Evolutionary conservation across 1,284 basidiomycete genomes (phyloP), one percentile per base, ranked within the genome.

Genomic region (Ganoderma meredithae): DNA sequence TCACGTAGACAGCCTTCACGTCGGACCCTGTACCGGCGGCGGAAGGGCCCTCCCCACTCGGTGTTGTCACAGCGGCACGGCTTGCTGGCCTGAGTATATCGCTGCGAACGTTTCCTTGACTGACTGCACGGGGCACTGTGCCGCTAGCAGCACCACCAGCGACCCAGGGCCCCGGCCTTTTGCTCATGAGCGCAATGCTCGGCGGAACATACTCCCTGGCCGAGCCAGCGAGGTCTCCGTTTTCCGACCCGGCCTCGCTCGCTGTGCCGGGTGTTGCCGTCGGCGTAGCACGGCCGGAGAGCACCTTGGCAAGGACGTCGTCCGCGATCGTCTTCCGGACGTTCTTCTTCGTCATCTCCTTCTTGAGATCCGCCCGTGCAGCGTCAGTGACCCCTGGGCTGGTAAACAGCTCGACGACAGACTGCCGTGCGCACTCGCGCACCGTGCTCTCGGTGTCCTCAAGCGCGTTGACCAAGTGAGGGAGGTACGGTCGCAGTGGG

Each of bases 391-490:
- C 93, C 1, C 87, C 87, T 0, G 94, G 87, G 13, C 92, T 92
- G 0, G 94, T 90, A 76, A 98, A 96, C 56, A 99, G 86, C 69
- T 92, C 89, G 17, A 98, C 87, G 60, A 96, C 86, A 0, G 95
- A 92, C 74, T 88, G 84, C 62, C 91, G 87, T 0, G 97, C 93
- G 75, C 90, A 92, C 67, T 96, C 93, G 47, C 98, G 90, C 60
- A 99, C 97, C 72, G 89, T 88, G 4, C 92, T 89, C 77, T 99
- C 97, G 1, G 91, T 90, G 79, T 99, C 97, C 81, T 98, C 94
- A 27, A 99, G 85, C 53, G 91, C 83, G 65, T 91, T 93, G 19
- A 99, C 94, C 56, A 99, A 88, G 27, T 86, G 81, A 0, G 93
- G 81, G 39, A 98, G 86, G 79, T 95, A 97, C 1, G 94, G 88